phyloP scores from a whole-genome alignment of 1,284 basidiomycete species.

The Cryptococcus deneoformans region DNA sequence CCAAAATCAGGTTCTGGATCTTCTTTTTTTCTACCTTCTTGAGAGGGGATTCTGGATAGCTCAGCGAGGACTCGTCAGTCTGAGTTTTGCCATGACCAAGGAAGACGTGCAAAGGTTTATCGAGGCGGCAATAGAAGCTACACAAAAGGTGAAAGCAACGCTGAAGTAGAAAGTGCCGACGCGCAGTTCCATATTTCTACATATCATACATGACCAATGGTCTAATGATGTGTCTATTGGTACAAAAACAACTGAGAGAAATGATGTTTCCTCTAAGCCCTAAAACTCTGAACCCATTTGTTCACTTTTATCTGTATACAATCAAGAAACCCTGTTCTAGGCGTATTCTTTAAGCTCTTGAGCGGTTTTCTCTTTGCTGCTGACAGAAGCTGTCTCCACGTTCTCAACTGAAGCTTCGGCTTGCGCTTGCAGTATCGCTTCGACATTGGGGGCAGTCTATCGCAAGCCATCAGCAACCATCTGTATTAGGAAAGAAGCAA shows the following conservation, averaged over 20 bases:
- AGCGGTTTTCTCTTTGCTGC: no score
- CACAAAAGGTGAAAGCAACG: neutral
- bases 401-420: no score
- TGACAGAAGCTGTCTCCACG: no score
- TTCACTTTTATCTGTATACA: no score
- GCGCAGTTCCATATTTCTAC: neutral
- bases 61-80: slow-evolving; percentile 22
- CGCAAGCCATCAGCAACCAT: neutral
- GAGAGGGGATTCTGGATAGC: slow-evolving; percentile 21
- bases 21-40: slow-evolving; percentile 22
- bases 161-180: neutral
- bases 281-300: no score
- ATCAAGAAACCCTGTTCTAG: no score
- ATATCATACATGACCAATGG: no score
- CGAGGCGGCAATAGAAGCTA: neutral
- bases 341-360: no score
- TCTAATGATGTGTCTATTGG: no score
- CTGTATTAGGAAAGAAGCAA: no score
- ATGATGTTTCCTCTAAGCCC: no score
- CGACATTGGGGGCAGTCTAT: slow-evolving; percentile 3
- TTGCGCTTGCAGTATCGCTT: neutral
- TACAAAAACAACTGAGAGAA: no score
- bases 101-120: slow-evolving; percentile 7
- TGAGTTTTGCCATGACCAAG: slow-evolving; percentile 10
- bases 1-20: slow-evolving; percentile 1